Evolutionary conservation across 176 grass and related monocot species (phyloP).

Genomic region (Phoenix dactylifera): DNA sequence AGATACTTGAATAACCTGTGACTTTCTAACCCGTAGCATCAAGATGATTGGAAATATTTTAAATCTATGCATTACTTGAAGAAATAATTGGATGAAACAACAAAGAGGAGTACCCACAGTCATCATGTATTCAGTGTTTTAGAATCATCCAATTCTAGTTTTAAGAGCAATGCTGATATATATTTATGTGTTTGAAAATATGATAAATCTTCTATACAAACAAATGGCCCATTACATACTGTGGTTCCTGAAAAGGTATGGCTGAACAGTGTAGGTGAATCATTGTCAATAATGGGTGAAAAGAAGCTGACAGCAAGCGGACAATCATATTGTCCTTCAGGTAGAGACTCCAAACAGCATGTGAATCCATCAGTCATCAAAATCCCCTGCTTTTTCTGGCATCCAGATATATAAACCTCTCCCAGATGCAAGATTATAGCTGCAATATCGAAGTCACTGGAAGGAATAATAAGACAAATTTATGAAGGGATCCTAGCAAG

Average conservation of each 20-base stretch:
- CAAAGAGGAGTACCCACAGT: no score
- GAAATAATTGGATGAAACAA: background rate
- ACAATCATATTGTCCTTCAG: slow-evolving; percentile 42
- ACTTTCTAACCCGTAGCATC: no score
- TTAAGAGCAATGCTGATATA: background rate
- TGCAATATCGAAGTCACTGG: slow-evolving; percentile 90
- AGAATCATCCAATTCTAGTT: no score
- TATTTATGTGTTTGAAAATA: background rate
- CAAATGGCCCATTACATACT: slow-evolving; percentile 38
- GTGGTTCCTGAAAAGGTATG: slow-evolving; percentile 43
- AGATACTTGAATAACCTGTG: no score
- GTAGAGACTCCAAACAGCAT: slow-evolving; percentile 24
- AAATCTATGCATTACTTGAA: background rate
- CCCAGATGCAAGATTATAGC: slow-evolving; percentile 68
- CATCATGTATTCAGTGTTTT: no score
- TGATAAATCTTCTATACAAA: background rate
- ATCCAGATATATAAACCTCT: slow-evolving; percentile 47
- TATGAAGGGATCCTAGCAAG: background rate
- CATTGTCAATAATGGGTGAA: slow-evolving; percentile 33
- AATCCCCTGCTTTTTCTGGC: slow-evolving; percentile 83
- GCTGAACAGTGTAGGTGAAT: slow-evolving; percentile 49
- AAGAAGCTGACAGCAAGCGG: slow-evolving; percentile 70
- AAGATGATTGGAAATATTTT: no score
- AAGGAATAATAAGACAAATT: slow-evolving; percentile 22
- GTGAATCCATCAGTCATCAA: slow-evolving; percentile 73